Conservation (phyloP, 2,329 filamentous ascomycete genomes). For the Fusarium coffeatum region DNA sequence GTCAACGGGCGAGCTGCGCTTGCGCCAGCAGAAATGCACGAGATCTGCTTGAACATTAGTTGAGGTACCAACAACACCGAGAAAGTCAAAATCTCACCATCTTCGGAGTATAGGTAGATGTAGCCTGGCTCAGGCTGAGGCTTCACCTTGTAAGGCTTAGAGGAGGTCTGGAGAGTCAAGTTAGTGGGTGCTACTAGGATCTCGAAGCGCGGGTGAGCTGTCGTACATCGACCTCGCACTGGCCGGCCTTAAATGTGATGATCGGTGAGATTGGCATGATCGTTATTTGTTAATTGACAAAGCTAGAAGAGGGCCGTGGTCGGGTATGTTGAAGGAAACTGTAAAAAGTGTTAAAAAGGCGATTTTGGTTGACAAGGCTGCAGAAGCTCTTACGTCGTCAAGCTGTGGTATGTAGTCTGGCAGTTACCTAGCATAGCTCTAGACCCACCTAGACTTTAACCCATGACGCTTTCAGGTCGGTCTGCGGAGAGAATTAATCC, state of each 20-base stretch:
- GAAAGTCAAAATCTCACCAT: conserved; percentile 68
- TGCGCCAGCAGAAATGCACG: conserved; percentile 96
- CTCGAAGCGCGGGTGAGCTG: conserved; percentile 3
- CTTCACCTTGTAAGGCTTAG: conserved; percentile 76
- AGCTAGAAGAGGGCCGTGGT: not conserved
- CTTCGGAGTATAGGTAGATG: conserved; percentile 91
- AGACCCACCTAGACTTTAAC: conserved; percentile 5
- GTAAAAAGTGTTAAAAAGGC: conserved; percentile 9
- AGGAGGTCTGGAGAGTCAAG: conserved; percentile 55
- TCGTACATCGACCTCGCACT: conserved; percentile 84
- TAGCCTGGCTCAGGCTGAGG: conserved; percentile 81
- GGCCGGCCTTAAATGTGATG: conserved; percentile 96
- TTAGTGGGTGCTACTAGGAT: conserved; percentile 28
- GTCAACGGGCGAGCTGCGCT: conserved; percentile 75
- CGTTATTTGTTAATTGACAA: conserved; percentile 10
- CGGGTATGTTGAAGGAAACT: conserved; percentile 14
- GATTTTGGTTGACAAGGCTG: conserved; percentile 47
- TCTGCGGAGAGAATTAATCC: conserved; percentile 25
- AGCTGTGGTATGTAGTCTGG: conserved; percentile 32
- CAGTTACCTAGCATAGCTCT: conserved; percentile 31
- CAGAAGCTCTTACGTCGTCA: conserved; percentile 57
- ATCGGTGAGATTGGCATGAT: conserved; percentile 85
- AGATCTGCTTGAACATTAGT: conserved; percentile 69
- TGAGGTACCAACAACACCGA: not conserved
- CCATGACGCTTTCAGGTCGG: conserved; percentile 19